Percentiles rank a stretch among this genome's conserved stretches.
These are phyloP conservation scores for Trifolium fragiferum DNA, from an alignment of 306 rosid species.

Conservation along the genomic window DNA sequence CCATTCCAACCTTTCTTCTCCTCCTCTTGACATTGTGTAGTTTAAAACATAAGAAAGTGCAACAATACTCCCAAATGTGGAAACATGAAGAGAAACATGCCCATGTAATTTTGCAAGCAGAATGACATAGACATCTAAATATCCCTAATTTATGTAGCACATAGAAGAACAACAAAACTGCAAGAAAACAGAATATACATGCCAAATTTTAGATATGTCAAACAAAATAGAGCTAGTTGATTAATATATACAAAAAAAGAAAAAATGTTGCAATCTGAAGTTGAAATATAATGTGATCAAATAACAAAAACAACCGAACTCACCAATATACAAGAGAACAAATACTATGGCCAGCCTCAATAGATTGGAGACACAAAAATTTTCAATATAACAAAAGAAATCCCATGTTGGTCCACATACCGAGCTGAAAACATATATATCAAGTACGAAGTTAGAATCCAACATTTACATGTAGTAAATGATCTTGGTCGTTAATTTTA, in stretches of 20 bases:
- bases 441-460: neutral
- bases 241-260: neutral
- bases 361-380: constrained; percentile 67
- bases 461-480: neutral
- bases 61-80: constrained; percentile 51
- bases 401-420: constrained; percentile 78
- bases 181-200: constrained; percentile 26
- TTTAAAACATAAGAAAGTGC: constrained; percentile 58
- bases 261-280: constrained; percentile 1
- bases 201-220: constrained; percentile 18
- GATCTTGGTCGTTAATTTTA: neutral
- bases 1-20: constrained; percentile 39
- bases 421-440: constrained; percentile 51
- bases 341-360: constrained; percentile 59
- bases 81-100: constrained; percentile 55
- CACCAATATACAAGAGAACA: constrained; percentile 66
- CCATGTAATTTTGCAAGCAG: constrained; percentile 57
- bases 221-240: neutral
- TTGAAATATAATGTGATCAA: neutral
- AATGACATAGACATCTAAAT: constrained; percentile 51
- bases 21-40: constrained; percentile 47
- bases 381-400: constrained; percentile 63
- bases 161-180: constrained; percentile 68
- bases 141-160: constrained; percentile 60
- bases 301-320: constrained; percentile 40